These are phyloP conservation scores for Meira nashicola DNA, from an alignment of 1,284 basidiomycete species.

Conservation along the genomic window DNA sequence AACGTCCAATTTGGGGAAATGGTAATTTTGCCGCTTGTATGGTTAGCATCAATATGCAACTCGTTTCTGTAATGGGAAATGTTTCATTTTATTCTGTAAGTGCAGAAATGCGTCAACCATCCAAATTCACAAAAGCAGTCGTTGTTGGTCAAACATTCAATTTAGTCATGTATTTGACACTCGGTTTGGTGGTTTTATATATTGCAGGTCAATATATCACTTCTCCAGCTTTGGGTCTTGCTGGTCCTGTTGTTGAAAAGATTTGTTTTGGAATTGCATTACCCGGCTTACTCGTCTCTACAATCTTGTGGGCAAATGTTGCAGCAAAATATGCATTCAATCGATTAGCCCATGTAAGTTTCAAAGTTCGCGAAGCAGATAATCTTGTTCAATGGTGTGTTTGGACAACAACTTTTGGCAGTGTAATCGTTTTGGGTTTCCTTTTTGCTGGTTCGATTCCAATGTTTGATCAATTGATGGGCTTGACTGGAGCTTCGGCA, in stretches of 20 bases:
- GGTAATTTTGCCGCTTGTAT: too few species aligned
- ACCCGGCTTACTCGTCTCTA: slow-evolving; percentile 56
- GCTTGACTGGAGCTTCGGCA: slow-evolving; percentile 61
- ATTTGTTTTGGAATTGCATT: slow-evolving; percentile 44
- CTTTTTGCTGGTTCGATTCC: slow-evolving; percentile 56
- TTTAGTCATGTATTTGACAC: slow-evolving; percentile 34
- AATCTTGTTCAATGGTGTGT: slow-evolving; percentile 61
- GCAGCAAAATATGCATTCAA: slow-evolving; percentile 64
- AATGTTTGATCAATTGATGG: slow-evolving; percentile 13
- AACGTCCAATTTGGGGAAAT: too few species aligned
- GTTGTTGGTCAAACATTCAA: slow-evolving; percentile 26
- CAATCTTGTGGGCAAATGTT: slow-evolving; percentile 59
- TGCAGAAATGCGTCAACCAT: slow-evolving; percentile 42
- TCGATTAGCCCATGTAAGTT: slow-evolving; percentile 61
- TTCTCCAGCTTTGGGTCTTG: slow-evolving; percentile 40
- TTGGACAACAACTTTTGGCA: slow-evolving; percentile 55
- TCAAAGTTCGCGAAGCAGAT: slow-evolving; percentile 60
- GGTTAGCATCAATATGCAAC: too few species aligned
- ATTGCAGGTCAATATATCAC: slow-evolving; percentile 43
- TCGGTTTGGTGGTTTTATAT: slow-evolving; percentile 29
- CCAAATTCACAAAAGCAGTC: slow-evolving; percentile 35
- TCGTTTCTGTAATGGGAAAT: too few species aligned
- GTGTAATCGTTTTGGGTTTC: slow-evolving; percentile 34
- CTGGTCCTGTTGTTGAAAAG: slow-evolving; percentile 25
- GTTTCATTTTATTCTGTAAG: too few species aligned